Conservation (phyloP, 441 rosid genomes). For the Arabidopsis lyrata region DNA sequence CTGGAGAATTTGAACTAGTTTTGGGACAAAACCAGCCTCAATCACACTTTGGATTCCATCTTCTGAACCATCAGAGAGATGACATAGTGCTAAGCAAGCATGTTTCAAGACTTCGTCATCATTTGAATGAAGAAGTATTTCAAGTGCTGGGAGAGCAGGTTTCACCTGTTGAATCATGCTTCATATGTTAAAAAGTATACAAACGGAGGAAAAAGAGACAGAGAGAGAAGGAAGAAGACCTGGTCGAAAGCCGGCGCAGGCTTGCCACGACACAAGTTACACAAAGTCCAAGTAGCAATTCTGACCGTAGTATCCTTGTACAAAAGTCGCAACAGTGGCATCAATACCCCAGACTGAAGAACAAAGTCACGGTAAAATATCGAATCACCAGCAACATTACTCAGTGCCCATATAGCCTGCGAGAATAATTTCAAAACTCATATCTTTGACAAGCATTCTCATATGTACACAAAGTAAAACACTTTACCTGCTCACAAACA, state of each 20-base stretch:
- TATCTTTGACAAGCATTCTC: not conserved
- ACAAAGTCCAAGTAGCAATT: conserved; percentile 89
- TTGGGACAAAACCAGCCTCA: conserved; percentile 71
- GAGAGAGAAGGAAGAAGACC: conserved; percentile 49
- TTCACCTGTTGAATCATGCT: conserved; percentile 56
- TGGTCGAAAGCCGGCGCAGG: conserved; percentile 82
- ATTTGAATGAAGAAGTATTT: conserved; percentile 65
- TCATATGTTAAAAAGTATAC: not conserved
- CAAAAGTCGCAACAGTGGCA: conserved; percentile 65
- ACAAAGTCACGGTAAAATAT: conserved; percentile 84
- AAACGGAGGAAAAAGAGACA: conserved; percentile 7
- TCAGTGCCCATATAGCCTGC: conserved; percentile 90
- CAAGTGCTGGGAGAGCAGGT: conserved; percentile 83
- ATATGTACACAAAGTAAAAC: conserved; percentile 1
- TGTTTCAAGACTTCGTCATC: conserved; percentile 86
- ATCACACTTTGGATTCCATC: conserved; percentile 83
- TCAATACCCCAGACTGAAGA: conserved; percentile 70
- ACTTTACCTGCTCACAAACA: conserved; percentile 78
- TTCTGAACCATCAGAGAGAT: conserved; percentile 79
- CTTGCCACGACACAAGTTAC: conserved; percentile 83
- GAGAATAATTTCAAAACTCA: not conserved
- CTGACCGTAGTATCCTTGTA: conserved; percentile 82
- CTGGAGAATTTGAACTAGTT: conserved; percentile 72
- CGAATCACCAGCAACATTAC: conserved; percentile 93
- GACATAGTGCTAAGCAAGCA: conserved; percentile 77